Percentiles rank a stretch among this genome's conserved stretches.
Conservation (phyloP, 1,284 basidiomycete species). For the Cryptococcus depauperatus region DNA sequence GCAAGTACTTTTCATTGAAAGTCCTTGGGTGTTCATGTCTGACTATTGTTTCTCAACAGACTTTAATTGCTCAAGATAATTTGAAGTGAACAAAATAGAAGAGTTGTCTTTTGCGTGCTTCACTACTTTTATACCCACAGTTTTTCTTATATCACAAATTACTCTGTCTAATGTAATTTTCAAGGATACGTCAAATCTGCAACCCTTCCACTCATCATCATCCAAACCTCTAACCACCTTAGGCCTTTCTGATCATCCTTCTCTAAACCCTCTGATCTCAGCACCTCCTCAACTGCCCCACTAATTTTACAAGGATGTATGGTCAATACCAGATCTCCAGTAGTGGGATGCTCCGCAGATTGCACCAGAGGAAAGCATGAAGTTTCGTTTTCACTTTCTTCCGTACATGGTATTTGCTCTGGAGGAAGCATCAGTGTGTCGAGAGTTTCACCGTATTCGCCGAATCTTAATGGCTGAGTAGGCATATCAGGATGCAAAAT, state of each 20-base stretch:
- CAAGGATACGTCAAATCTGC: slow-evolving; percentile 20
- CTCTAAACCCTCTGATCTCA: slow-evolving; percentile 3
- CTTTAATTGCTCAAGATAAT: too few species aligned
- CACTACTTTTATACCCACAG: too few species aligned
- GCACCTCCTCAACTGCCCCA: slow-evolving; percentile 22
- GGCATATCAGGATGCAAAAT: slow-evolving; percentile 6
- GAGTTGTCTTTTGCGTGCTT: too few species aligned
- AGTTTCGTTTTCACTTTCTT: neutral
- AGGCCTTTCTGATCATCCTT: slow-evolving; percentile 2
- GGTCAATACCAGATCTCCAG: slow-evolving; percentile 22
- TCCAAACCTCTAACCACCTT: slow-evolving; percentile 34
- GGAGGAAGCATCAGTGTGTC: slow-evolving; percentile 18
- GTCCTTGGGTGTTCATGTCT: too few species aligned
- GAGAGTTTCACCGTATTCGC: neutral
- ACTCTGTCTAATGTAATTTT: neutral
- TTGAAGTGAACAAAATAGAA: too few species aligned
- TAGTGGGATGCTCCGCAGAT: slow-evolving; percentile 25
- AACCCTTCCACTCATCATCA: slow-evolving; percentile 27
- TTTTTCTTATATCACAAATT: too few species aligned
- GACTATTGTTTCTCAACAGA: too few species aligned
- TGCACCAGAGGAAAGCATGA: slow-evolving; percentile 31
- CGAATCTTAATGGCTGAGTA: slow-evolving; percentile 3
- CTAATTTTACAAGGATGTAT: slow-evolving; percentile 30
- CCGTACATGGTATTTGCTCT: neutral
- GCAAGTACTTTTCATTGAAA: slow-evolving; percentile 17